Base-by-base conservation (phyloP, 345 rosid species). In the Geranium rotundifolium region DNA sequence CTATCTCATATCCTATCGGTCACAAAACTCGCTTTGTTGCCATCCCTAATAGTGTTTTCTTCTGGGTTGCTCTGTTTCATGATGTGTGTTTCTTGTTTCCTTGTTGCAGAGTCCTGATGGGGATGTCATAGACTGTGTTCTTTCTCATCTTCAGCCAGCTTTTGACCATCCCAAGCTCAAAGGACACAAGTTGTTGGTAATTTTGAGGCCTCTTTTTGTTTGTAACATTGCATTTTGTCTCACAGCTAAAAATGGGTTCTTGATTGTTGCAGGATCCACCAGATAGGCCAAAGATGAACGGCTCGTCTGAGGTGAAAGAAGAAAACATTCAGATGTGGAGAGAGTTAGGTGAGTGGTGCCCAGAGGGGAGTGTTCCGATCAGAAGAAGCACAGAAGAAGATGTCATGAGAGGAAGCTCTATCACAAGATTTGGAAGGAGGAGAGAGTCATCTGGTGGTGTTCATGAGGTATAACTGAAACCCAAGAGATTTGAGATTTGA, bases 111-210 rank as follows among this genome's bases (percentile, higher is more conserved):
- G 99, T 61, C 91, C 92, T 63, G 99, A 90, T 65, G 96, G 96
- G 17, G 99, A 93, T 82, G 57, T 86, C 57, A 83, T 93, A 71
- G 96, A 93, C 62, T 93, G 99, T 81, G 95, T 93, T 63, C 52
- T 67, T 30, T 80, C 96, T 70, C 92, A 93, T 81, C 81, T 73
- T 29, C 99, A 93, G 75, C 95, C 95, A 61, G 97, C 97, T 60
- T 93, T 93, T 68, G 99, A 90, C 69, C 99, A 90, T 77, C 96
- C 96, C 41, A 65, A 79, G 77, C 82, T 93, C 52, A 78, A 59
- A 66, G 96, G 96, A 17, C 82, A 88, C 63, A 88, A 79, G 31
- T 95, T 95, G 65, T 58, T 82, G 82, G 99, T 90, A 80, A 54
- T 23, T 23, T 0, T 34, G 27, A 2, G 27, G 1, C 18, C 23